phyloP scores from a whole-genome alignment of 345 rosid genomes.

The Zanthoxylum bungeanum region DNA sequence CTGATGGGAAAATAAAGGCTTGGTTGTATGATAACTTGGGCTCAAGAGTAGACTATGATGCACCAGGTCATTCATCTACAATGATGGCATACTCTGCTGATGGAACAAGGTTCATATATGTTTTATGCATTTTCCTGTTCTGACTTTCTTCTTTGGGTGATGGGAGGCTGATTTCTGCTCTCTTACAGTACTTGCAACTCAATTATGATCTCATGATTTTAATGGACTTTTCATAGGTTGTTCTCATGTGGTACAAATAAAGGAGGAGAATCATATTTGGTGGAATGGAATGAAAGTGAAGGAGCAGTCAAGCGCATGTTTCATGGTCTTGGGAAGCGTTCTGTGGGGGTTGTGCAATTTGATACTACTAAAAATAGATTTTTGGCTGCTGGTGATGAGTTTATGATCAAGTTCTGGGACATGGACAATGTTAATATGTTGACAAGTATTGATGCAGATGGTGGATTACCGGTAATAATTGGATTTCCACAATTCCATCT shows the following conservation, averaged over 20 bases:
- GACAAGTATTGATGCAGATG: background rate
- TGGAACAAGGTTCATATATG: constrained; percentile 22
- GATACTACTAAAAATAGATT: background rate
- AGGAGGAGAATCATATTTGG: background rate
- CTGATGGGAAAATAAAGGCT: constrained; percentile 74
- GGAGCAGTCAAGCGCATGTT: background rate
- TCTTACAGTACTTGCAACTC: too few relatives aligned
- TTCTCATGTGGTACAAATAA: background rate
- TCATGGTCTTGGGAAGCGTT: background rate
- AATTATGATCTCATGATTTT: too few relatives aligned
- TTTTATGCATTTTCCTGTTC: too few relatives aligned
- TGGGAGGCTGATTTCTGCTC: background rate
- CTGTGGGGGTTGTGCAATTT: background rate
- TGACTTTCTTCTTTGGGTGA: background rate
- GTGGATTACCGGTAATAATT: background rate
- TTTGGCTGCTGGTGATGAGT: background rate
- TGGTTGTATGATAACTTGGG: constrained; percentile 77
- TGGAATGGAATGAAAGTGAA: background rate
- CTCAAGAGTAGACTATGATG: constrained; percentile 82
- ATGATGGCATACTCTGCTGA: constrained; percentile 84
- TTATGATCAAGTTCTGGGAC: background rate
- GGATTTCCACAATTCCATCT: too few relatives aligned
- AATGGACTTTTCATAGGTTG: background rate
- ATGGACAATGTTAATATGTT: background rate
- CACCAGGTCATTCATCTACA: constrained; percentile 75